Evolutionary conservation across 768 basidiomycete genomes (phyloP).

Genomic region (Tulasnella sp.): DNA sequence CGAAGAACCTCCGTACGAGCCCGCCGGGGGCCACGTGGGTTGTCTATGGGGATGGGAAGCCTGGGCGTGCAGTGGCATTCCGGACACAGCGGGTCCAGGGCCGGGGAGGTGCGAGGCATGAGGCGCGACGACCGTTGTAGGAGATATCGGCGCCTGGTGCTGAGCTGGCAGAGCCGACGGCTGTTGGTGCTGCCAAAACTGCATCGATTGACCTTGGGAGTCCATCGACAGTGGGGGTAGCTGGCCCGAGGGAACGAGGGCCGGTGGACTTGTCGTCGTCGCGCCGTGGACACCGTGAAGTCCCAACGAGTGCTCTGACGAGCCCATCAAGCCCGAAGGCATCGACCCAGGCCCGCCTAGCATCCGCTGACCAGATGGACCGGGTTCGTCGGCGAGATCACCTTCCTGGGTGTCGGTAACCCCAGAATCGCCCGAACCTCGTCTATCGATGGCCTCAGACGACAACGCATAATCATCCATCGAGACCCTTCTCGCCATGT

Average conservation of each 20-base stretch:
- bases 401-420: neutral
- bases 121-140: neutral
- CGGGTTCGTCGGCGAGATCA: neutral
- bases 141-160: conserved; percentile 3
- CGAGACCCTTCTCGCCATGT: neutral
- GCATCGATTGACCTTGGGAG: neutral
- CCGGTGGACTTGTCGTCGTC: neutral
- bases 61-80: neutral
- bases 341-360: neutral
- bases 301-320: neutral
- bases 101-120: conserved; percentile 9
- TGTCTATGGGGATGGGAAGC: neutral
- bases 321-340: neutral
- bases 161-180: neutral
- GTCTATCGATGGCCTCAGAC: neutral
- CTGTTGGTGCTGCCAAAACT: neutral
- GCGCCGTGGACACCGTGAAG: neutral
- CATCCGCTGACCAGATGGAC: neutral
- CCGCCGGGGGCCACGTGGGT: neutral
- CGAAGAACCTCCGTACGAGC: neutral
- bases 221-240: neutral
- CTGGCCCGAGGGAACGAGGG: neutral
- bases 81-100: neutral
- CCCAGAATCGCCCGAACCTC: neutral
- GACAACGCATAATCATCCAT: conserved; percentile 8